A percentile compares a stretch with the other conserved stretches of the same genome.
These are phyloP conservation scores for Boletus rex-veris DNA, from an alignment of 768 basidiomycete genomes.

Conservation along the genomic window DNA sequence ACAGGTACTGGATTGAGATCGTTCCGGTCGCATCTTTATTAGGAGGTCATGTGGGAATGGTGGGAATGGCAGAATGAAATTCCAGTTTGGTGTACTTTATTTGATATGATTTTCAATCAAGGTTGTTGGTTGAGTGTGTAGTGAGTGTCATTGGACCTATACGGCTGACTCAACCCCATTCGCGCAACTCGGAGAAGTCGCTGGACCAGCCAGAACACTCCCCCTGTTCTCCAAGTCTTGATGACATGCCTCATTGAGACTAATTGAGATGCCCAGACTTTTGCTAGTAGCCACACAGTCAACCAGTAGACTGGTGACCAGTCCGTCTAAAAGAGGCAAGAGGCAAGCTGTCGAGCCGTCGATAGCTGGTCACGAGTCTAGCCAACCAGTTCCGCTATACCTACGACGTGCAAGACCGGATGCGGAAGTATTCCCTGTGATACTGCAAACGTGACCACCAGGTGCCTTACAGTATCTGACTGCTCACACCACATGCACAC, in stretches of 20 bases:
- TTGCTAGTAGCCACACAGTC: slow-evolving; percentile 50
- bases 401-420: slow-evolving; percentile 26
- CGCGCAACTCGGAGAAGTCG: slow-evolving; percentile 21
- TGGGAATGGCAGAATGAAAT: neutral
- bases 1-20: slow-evolving; percentile 61
- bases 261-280: slow-evolving; percentile 33
- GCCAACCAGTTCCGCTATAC: slow-evolving; percentile 55
- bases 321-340: too few species aligned
- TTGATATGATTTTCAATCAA: neutral
- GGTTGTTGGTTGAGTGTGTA: too few species aligned
- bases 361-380: too few species aligned
- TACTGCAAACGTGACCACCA: slow-evolving; percentile 39
- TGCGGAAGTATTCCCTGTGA: too few species aligned
- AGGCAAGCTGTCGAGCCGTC: too few species aligned
- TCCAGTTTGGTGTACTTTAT: neutral
- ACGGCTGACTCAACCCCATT: slow-evolving; percentile 52
- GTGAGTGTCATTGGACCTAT: slow-evolving; percentile 50
- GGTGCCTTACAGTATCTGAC: slow-evolving; percentile 1
- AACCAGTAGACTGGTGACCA: too few species aligned
- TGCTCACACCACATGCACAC: neutral
- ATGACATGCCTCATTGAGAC: neutral
- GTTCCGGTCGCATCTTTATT: slow-evolving; percentile 40
- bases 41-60: neutral
- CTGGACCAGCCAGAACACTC: slow-evolving; percentile 32
- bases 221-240: slow-evolving; percentile 42